Base-by-base conservation (phyloP, 257 asterid species). In the Scutellaria barbata region DNA sequence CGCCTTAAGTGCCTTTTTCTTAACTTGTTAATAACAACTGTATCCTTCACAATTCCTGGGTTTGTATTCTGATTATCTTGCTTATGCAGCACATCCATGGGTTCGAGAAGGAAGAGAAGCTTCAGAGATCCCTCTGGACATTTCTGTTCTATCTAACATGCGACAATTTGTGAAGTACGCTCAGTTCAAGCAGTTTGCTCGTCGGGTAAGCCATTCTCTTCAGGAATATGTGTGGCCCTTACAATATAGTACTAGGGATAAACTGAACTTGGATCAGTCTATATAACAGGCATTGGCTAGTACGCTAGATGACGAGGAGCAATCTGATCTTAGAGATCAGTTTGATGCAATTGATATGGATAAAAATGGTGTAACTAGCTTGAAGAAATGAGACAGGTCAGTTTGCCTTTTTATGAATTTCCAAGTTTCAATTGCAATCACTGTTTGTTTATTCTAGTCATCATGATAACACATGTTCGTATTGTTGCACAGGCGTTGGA, bases 31-130 rank as follows among this genome's bases (percentile, higher is more conserved):
- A 17, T 53, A 17, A 5, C 11, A 30, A 30, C 5, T 14, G 11
- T 69, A 59, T 35, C 6, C 16, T 16, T 66, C 46, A 18, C 56
- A 22, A 63, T 48, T 43, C 17, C 3, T 74, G 65, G 59, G 16
- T 57, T 71, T 11, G 62, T 48, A 70, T 47, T 20, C 42, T 62
- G 45, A 79, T 64, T 69, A 58, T 54, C 46, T 8, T 37, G 73
- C 68, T 75, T 71, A 75, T 84, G 64, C 92, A 92, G 99, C 99
- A 30, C 99, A 95, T 77, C 88, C 92, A 43, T 95, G 99, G 99
- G 99, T 95, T 52, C 83, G 98, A 55, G 99, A 92, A 84, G 98
- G 99, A 75, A 98, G 99, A 51, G 88, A 85, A 83, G 99, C 99
- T 51, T 92, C 97, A 6, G 99, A 95, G 81, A 95, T 92, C 76